phyloP scores from a whole-genome alignment of 2,329 filamentous ascomycete genomes.

The Beauveria bassiana region DNA sequence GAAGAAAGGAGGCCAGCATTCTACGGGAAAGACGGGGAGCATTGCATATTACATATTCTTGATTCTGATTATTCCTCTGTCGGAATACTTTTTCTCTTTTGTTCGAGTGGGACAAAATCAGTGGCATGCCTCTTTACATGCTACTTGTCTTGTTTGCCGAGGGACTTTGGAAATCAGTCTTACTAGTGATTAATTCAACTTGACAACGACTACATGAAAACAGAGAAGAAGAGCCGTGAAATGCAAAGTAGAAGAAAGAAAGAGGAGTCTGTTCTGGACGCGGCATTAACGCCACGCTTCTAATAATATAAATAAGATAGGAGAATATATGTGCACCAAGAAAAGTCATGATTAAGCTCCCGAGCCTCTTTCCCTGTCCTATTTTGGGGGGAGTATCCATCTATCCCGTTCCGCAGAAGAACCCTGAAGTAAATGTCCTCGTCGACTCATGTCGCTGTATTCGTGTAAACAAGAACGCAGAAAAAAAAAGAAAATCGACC shows the following conservation, averaged over 20 bases:
- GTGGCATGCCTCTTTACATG: not conserved
- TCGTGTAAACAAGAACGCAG: slow-evolving; percentile 10
- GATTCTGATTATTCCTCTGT: not conserved
- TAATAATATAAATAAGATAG: not conserved
- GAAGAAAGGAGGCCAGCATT: not conserved
- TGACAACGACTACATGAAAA: not conserved
- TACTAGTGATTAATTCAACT: not conserved
- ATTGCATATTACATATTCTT: not conserved
- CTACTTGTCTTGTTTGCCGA: too few relatives aligned
- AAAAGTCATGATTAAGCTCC: not conserved
- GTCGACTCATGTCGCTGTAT: slow-evolving; percentile 7
- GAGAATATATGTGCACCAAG: not conserved
- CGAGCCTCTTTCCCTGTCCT: not conserved
- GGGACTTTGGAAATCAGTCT: not conserved
- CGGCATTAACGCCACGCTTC: not conserved
- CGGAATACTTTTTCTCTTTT: not conserved
- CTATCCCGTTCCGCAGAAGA: not conserved
- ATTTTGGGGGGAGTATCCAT: not conserved
- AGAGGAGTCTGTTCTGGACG: slow-evolving; percentile 2
- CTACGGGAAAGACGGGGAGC: not conserved
- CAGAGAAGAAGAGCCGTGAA: not conserved
- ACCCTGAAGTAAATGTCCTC: not conserved
- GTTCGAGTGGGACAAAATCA: not conserved
- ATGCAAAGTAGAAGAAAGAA: not conserved
- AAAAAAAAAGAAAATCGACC: not conserved